Percentiles rank a stretch among this genome's conserved stretches.
Conservation (phyloP, 352 stramenopile genomes). For the Plasmopara viticola region DNA sequence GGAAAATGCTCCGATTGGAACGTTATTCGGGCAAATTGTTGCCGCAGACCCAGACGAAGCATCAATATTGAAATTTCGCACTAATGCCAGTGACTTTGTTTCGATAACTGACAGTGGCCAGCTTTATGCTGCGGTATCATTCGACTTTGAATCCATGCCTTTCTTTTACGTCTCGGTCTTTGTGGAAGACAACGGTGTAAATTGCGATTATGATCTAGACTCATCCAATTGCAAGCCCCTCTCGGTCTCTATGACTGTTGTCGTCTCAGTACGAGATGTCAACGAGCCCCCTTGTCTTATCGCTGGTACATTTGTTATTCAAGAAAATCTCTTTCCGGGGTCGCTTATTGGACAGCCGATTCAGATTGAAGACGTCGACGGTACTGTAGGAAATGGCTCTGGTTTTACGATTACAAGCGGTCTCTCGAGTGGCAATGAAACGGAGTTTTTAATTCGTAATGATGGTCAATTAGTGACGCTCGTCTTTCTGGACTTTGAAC, state of each 20-base stretch:
- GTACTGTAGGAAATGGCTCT: constrained; percentile 18
- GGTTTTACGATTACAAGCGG: constrained; percentile 28
- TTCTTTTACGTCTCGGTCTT: constrained; percentile 26
- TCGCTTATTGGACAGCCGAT: constrained; percentile 40
- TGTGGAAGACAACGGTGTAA: constrained; percentile 32
- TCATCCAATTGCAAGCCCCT: constrained; percentile 11
- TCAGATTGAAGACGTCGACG: constrained; percentile 37
- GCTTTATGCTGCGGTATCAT: constrained; percentile 14
- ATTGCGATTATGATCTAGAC: constrained; percentile 15
- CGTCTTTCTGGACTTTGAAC: constrained; percentile 35
- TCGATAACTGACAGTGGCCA: constrained; percentile 14
- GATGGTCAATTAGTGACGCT: constrained; percentile 41
- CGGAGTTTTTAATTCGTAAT: constrained; percentile 33
- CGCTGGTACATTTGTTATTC: constrained; percentile 15
- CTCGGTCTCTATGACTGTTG: not conserved
- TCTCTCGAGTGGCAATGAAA: constrained; percentile 4
- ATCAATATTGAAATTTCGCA: constrained; percentile 19
- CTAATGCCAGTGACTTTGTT: constrained; percentile 31
- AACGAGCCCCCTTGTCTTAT: constrained; percentile 42
- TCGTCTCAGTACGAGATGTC: constrained; percentile 27
- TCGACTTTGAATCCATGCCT: constrained; percentile 38
- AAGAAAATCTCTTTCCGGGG: constrained; percentile 38
- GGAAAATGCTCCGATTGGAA: constrained; percentile 31
- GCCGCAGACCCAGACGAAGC: constrained; percentile 35
- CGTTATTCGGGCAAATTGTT: constrained; percentile 31